Percentiles rank a stretch among this genome's conserved stretches.
Conservation (phyloP, 2,329 filamentous ascomycete genomes). For the Teratosphaeria gauchensis region DNA sequence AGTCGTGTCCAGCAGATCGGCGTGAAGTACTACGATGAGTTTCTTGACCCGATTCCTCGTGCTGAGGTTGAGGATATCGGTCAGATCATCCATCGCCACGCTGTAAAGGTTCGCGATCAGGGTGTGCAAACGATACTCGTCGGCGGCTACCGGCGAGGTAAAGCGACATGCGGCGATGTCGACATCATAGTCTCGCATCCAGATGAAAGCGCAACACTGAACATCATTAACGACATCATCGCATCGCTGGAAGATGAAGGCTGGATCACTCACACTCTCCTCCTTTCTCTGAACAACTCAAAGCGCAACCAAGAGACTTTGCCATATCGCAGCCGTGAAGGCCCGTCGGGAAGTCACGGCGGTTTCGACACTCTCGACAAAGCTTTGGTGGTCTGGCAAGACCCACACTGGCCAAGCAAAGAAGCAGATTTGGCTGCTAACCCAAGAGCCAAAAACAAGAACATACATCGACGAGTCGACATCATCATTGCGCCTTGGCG, state of each 20-base stretch:
- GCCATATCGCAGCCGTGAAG: conserved; percentile 38
- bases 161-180: conserved; percentile 65
- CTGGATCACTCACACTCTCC: conserved; percentile 75
- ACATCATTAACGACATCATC: conserved; percentile 66
- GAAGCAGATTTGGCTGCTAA: conserved; percentile 26
- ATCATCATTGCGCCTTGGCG: conserved; percentile 87
- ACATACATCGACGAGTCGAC: conserved; percentile 75
- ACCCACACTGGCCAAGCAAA: conserved; percentile 42
- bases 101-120: conserved; percentile 49
- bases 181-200: conserved; percentile 78
- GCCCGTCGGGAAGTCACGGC: conserved; percentile 35
- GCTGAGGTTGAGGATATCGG: conserved; percentile 64
- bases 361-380: conserved; percentile 89
- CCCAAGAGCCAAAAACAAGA: conserved; percentile 49
- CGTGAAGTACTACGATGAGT: conserved; percentile 86
- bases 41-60: conserved; percentile 61
- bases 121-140: conserved; percentile 56
- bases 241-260: conserved; percentile 55
- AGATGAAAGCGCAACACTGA: conserved; percentile 55
- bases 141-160: conserved; percentile 74
- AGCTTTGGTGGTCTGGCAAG: conserved; percentile 84
- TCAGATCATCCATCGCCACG: conserved; percentile 53
- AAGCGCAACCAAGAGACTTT: conserved; percentile 60
- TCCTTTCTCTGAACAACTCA: conserved; percentile 58
- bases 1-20: conserved; percentile 84